Evolutionary conservation across 495 filamentous ascomycete species (phyloP), one percentile per base, ranked within the genome.

Genomic region (Pyronema omphalodes): DNA sequence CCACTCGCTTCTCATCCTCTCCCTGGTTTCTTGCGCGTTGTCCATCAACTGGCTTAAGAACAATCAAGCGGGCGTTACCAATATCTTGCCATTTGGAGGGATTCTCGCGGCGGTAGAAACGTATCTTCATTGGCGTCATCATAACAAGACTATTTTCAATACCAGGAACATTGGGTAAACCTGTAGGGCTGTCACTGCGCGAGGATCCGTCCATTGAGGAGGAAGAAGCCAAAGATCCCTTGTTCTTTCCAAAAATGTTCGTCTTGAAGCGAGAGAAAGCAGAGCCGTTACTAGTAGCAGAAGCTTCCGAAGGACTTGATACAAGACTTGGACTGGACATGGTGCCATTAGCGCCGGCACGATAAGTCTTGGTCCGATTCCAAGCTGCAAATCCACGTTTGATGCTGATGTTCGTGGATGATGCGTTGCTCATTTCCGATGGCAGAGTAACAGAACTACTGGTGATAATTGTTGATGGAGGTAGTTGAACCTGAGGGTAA

Each of bases 51-150:
- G 82, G 79, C 7, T 82, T 81, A 67, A 83, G 79, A 61, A 96
- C 87, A 34, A 82, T 83, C 35, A 98, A 67, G 33, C 79, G 73
- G 48, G 88, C 88, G 45, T 83, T 78, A 52, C 89, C 88, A 71
- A 89, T 81, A 60, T 95, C 88, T 33, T 83, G 78, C 91, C 91
- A 98, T 62, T 83, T 85, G 37, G 79, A 80, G 17, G 77, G 71
- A 3, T 77, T 77, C 51, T 88, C 82, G 40, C 86, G 81, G 14
- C 80, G 66, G 67, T 95, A 93, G 36, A 94, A 75, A 19, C 86
- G 77, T 59, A 84, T 83, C 57, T 91, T 88, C 46, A 88, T 76
- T 1, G 44, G 55, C 49, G 54, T 29, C 46, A 58, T 57, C 6
- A 29, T 33, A 23, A 58, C 44, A 14, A 47, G 44, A 9, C 49